These are phyloP conservation scores for Mytilinidion resinicola DNA, from an alignment of 495 filamentous ascomycete species.

Conservation along the genomic window DNA sequence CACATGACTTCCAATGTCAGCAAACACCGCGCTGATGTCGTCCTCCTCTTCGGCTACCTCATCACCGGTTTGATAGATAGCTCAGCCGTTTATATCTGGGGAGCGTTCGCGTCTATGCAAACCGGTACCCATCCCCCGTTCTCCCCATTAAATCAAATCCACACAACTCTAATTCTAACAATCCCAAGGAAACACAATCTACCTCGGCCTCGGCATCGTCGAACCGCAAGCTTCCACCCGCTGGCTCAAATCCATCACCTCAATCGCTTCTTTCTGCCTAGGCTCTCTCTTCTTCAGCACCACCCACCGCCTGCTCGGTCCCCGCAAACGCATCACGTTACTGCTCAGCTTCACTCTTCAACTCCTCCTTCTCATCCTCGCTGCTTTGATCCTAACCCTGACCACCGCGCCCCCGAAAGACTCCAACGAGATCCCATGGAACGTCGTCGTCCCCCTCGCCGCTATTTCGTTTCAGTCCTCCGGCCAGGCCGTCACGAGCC, in stretches of 20 bases:
- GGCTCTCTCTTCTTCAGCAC: conserved; percentile 59
- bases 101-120: conserved; percentile 73
- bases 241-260: conserved; percentile 61
- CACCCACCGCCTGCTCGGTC: conserved; percentile 53
- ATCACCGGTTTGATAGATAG: conserved; percentile 71
- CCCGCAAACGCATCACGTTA: conserved; percentile 37
- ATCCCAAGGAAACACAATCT: conserved; percentile 56
- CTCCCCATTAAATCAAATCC: conserved; percentile 1
- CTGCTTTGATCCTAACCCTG: conserved; percentile 54
- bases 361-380: conserved; percentile 44
- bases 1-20: conserved; percentile 45
- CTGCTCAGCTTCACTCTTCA: conserved; percentile 46
- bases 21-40: conserved; percentile 51
- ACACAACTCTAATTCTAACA: conserved; percentile 7
- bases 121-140: conserved; percentile 44
- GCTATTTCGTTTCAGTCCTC: conserved; percentile 64
- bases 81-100: conserved; percentile 65
- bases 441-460: conserved; percentile 53
- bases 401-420: conserved; percentile 17
- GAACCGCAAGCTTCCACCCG: conserved; percentile 47
- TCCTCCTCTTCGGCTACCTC: conserved; percentile 61
- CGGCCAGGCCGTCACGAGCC: conserved; percentile 62
- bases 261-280: conserved; percentile 59
- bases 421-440: conserved; percentile 48
- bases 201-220: conserved; percentile 60